Base-by-base conservation (phyloP, 192 early-diverging fungal genomes). In the Coemansia sp. region DNA sequence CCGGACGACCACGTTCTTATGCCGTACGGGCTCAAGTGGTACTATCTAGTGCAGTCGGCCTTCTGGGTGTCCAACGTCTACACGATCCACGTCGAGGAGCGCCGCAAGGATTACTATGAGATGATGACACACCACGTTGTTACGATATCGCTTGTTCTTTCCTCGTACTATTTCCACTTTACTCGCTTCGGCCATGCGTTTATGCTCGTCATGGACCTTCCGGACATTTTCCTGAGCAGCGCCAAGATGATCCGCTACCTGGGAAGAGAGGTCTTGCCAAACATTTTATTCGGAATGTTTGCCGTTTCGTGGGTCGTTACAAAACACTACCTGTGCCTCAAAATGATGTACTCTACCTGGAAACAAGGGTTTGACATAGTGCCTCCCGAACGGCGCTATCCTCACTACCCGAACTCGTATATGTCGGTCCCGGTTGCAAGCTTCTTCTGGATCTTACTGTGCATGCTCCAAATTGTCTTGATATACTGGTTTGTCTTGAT, bases 171-270 rank as follows among this genome's bases (percentile, higher is more conserved):
- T 7, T 79, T 71, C 65, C 71, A 85, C 38, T 87, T 79, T 38
- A 85, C 84, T 13, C 75, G 81, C 32, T 71, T 84, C 34, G 86
- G 86, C 55, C 78, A 85, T 48, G 78, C 67, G 2, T 71, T 83
- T 55, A 73, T 85, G 72, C 61, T 78, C 22, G 62, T 80, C 49
- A 74, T 87, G 76, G 86, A 87, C 43, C 71, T 84, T 23, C 80
- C 84, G 32, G 86, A 87, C 59, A 74, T 87, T 19, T 81, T 83
- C 15, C 67, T 87, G 35, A 70, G 74, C 3, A 19, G 69, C 6
- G 91, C 92, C 70, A 94, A 94, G 79, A 85, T 91, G 59, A 69
- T 92, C 61, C 92, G 89, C 65, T 94, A 94, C 67, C 52, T 87
- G 34, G 79, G 80, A 19, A 79, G 82, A 53, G 71, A 75, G 20